phyloP scores from a whole-genome alignment of 192 early-diverging fungal species.

The Glomus cerebriforme region DNA sequence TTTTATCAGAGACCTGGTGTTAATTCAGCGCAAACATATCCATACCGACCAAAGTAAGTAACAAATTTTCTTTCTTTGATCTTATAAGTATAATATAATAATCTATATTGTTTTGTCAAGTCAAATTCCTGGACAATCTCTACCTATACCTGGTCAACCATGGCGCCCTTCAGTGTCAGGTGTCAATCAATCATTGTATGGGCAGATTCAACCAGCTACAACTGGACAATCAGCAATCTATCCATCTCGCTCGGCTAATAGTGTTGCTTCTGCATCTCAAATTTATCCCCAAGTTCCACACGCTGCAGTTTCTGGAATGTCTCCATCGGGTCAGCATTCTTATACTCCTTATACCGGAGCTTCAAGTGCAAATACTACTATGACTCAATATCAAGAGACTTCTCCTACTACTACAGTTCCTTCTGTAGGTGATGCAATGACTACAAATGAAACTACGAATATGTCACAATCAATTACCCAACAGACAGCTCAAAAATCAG shows the following conservation, averaged over 20 bases:
- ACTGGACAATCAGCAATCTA: constrained; percentile 28
- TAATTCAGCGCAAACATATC: not conserved
- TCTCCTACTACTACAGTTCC: constrained; percentile 33
- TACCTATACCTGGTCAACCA: constrained; percentile 27
- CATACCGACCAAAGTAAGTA: constrained; percentile 21
- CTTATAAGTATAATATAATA: not conserved
- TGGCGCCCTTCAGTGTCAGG: constrained; percentile 28
- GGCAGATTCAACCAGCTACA: constrained; percentile 14
- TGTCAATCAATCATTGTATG: not conserved
- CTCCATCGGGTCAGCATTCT: constrained; percentile 41
- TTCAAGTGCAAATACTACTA: constrained; percentile 29
- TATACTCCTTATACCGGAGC: constrained; percentile 20
- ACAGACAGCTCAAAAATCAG: constrained; percentile 12
- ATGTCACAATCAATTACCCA: constrained; percentile 11
- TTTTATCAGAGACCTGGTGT: constrained; percentile 46
- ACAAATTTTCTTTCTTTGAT: not conserved
- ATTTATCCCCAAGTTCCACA: constrained; percentile 43
- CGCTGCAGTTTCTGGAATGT: constrained; percentile 37
- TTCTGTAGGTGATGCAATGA: constrained; percentile 6
- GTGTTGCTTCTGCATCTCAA: constrained; percentile 34
- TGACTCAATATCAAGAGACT: constrained; percentile 34
- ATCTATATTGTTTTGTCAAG: not conserved
- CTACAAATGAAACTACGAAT: not conserved
- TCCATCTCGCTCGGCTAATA: constrained; percentile 32
- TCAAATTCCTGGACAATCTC: not conserved